Percentiles rank a stretch among this genome's conserved stretches.
phyloP scores from a whole-genome alignment of 441 rosid genomes.

The Pelargonium myrrhifolium region DNA sequence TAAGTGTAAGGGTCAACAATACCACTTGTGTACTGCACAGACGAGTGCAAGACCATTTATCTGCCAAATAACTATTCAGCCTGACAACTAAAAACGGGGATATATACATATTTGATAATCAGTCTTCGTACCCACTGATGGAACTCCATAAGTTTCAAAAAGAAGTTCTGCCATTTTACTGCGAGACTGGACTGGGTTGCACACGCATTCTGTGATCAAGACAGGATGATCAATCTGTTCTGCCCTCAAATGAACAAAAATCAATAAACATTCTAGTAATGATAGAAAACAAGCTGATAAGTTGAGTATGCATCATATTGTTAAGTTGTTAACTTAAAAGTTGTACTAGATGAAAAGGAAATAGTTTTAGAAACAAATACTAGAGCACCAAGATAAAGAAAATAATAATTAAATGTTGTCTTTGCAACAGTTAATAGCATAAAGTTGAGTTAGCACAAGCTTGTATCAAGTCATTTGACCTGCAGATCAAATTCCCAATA shows the following conservation, averaged over 20 bases:
- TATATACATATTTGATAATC: not conserved
- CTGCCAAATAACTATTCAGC: not conserved
- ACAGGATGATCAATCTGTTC: constrained; percentile 87
- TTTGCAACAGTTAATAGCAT: not conserved
- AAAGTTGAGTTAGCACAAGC: not conserved
- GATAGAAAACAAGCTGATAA: constrained; percentile 9
- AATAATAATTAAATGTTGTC: not conserved
- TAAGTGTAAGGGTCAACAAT: not conserved
- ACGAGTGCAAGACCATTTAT: constrained; percentile 10
- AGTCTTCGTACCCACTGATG: constrained; percentile 60
- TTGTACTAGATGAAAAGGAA: not conserved
- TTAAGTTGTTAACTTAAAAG: not conserved
- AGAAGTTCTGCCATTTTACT: constrained; percentile 96
- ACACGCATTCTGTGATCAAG: constrained; percentile 81
- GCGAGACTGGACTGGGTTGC: constrained; percentile 89
- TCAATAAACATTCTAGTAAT: constrained; percentile 22
- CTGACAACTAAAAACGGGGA: not conserved
- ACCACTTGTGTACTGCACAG: not conserved
- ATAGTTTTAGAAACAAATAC: not conserved
- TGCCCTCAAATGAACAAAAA: constrained; percentile 39
- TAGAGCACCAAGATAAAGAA: not conserved
- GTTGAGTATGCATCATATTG: constrained; percentile 5
- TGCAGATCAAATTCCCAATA: not conserved
- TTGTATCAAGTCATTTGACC: not conserved
- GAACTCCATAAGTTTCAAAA: constrained; percentile 90